Evolutionary conservation across 306 rosid species (phyloP), one percentile per base, ranked within the genome.

Genomic region (Vigna trinervia): DNA sequence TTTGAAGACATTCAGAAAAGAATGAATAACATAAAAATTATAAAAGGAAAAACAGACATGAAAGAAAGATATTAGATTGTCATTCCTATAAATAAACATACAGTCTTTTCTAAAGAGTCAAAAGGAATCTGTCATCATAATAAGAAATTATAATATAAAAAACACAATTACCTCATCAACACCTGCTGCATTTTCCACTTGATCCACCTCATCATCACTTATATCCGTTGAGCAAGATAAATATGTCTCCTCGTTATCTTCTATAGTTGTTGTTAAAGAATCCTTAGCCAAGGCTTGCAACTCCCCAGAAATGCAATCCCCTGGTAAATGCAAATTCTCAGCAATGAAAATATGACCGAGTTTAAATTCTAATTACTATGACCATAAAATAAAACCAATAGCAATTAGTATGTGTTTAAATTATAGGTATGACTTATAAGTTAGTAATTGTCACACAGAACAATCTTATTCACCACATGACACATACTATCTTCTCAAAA

Each of bases 131-230:
- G 28, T 53, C 71, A 77, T 4, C 11, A 67, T 17, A 79, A 17
- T 6, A 51, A 59, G 32, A 72, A 15, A 60, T 13, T 15, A 19
- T 12, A 20, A 54, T 19, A 30, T 0, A 4, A 2, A 53, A 22
- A 8, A 22, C n/a, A 71, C 1, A 23, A 38, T 34, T 80, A 94
- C 96, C 97, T 94, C 92, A 3, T 66, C 71, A 53, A 86, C 48
- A 36, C 15, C 59, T 48, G 94, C 90, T 8, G 88, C 68, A 22
- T 22, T 72, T 10, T 39, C 85, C 26, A 14, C 10, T 77, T 0
- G 6, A 23, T 4, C 63, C 43, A 50, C 74, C 61, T 73, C 79
- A 53, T 56, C n/a, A 48, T 68, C 66, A 70, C 69, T n/a, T 19
- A 26, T 36, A 47, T 48, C 66, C 6, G 83, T 69, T n/a, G 77